Conservation (phyloP, 1,139 yeast genomes). For the Zygoascus sp. region DNA sequence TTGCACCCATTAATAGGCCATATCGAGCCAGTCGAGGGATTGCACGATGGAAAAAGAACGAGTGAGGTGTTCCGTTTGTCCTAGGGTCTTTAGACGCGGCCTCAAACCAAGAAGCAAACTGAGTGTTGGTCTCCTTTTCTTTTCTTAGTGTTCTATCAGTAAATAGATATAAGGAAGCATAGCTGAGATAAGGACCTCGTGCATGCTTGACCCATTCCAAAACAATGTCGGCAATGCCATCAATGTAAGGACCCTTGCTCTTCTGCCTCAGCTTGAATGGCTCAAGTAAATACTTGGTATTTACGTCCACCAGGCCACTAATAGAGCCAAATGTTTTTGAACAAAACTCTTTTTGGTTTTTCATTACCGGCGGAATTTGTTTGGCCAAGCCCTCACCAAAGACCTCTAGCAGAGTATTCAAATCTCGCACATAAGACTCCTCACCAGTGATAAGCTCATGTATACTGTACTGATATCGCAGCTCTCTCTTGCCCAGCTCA, state of each 20-base stretch:
- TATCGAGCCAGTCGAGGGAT: slow-evolving; percentile 70
- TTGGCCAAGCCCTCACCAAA: slow-evolving; percentile 45
- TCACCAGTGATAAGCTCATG: slow-evolving; percentile 75
- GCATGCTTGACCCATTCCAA: slow-evolving; percentile 63
- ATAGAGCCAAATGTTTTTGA: slow-evolving; percentile 60
- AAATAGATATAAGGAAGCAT: slow-evolving; percentile 44
- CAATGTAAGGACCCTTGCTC: slow-evolving; percentile 63
- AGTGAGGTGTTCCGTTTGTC: slow-evolving; percentile 50
- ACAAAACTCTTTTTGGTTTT: slow-evolving; percentile 51
- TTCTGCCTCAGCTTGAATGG: slow-evolving; percentile 49
- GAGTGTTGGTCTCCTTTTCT: slow-evolving; percentile 43
- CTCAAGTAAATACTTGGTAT: slow-evolving; percentile 51
- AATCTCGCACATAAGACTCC: slow-evolving; percentile 67
- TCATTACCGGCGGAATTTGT: slow-evolving; percentile 40
- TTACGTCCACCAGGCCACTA: slow-evolving; percentile 55
- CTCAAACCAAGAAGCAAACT: slow-evolving; percentile 49
- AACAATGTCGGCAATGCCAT: slow-evolving; percentile 61
- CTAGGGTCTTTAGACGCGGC: slow-evolving; percentile 43
- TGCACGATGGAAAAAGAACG: slow-evolving; percentile 68
- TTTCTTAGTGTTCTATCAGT: slow-evolving; percentile 34
- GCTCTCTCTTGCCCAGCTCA: slow-evolving; percentile 50
- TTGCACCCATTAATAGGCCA: slow-evolving; percentile 61
- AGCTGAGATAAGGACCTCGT: slow-evolving; percentile 49
- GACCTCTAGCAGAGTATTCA: slow-evolving; percentile 59
- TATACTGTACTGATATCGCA: slow-evolving; percentile 68